These are phyloP conservation scores for Lablab purpureus DNA, from an alignment of 306 rosid species.

Conservation along the genomic window DNA sequence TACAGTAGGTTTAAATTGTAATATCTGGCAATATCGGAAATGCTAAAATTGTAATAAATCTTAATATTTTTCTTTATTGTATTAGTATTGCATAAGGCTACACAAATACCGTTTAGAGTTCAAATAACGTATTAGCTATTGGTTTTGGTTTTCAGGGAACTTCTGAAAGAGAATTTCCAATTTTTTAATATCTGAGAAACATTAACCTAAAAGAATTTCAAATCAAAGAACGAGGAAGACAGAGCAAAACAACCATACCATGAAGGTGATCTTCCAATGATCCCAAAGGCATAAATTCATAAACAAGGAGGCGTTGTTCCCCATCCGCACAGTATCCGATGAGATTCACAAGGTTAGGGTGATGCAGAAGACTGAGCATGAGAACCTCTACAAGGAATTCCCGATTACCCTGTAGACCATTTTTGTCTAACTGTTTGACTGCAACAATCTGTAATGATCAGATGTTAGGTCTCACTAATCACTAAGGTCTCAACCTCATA, in stretches of 20 bases:
- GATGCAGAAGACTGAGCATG: constrained; percentile 95
- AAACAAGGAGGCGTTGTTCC: constrained; percentile 93
- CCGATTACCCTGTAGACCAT: constrained; percentile 91
- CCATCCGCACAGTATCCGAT: constrained; percentile 97
- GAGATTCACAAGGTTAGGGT: constrained; percentile 80
- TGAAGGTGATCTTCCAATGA: constrained; percentile 88
- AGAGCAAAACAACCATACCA: constrained; percentile 55
- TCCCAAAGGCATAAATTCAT: constrained; percentile 75
- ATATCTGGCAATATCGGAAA: constrained; percentile 17
- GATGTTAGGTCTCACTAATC: constrained; percentile 19
- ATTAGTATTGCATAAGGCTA: background rate
- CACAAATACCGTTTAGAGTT: background rate
- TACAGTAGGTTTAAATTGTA: background rate
- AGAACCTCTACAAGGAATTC: constrained; percentile 94
- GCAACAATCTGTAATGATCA: constrained; percentile 70
- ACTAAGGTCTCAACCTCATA: background rate
- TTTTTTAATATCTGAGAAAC: background rate
- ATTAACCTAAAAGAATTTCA: constrained; percentile 12
- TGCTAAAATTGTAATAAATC: background rate
- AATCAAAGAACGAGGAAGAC: constrained; percentile 19
- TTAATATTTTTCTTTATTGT: background rate
- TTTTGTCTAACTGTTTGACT: constrained; percentile 88
- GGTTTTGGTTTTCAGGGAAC: background rate
- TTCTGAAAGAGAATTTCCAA: constrained; percentile 1
- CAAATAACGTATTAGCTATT: background rate